Base-by-base conservation (phyloP, 345 rosid species). In the Eucalyptus regnans region DNA sequence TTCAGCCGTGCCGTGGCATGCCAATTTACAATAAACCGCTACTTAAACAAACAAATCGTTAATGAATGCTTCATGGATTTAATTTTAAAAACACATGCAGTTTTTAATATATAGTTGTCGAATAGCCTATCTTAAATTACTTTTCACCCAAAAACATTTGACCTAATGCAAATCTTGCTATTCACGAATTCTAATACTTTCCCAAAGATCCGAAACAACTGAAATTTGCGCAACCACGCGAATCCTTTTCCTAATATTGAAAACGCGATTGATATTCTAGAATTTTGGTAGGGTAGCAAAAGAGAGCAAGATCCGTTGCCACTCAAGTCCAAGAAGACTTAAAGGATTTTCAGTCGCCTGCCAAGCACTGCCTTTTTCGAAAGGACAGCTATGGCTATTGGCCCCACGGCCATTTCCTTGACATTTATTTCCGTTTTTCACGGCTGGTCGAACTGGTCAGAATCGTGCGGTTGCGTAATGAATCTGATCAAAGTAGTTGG, bases 281-380 rank as follows among this genome's bases (percentile, higher is more conserved):
- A 29, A 12, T 62, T 31, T 15, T 66, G 31, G 4, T 18, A 23
- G 56, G 56, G 56, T 52, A 52, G 23, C 56, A 18, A 52, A 18
- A 52, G 7, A 18, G 23, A 52, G 56, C 20, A 18, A 18, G 7
- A 52, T 52, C 2, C 56, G 56, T 18, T 52, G 56, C 56, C 56
- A 52, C 23, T 52, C 23, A 52, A 18, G 56, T 52, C 8, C 23
- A 52, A 52, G 56, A 52, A 52, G 56, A 52, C 23, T 18, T 18
- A 3, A 4, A 18, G 56, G 56, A 52, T 18, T 52, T 52, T 52
- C 56, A 9, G 18, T 31, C 17, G 79, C 43, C 43, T 4, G 43
- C 43, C 22, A 31, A 66, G 23, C 22, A 4, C 6, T 0, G 4
- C 18, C 12, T 9, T 16, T 33, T 4, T 18, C 12, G 1, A 33